Evolutionary conservation across 768 basidiomycete genomes (phyloP).

Genomic region (Leccinum longicurvipes): DNA sequence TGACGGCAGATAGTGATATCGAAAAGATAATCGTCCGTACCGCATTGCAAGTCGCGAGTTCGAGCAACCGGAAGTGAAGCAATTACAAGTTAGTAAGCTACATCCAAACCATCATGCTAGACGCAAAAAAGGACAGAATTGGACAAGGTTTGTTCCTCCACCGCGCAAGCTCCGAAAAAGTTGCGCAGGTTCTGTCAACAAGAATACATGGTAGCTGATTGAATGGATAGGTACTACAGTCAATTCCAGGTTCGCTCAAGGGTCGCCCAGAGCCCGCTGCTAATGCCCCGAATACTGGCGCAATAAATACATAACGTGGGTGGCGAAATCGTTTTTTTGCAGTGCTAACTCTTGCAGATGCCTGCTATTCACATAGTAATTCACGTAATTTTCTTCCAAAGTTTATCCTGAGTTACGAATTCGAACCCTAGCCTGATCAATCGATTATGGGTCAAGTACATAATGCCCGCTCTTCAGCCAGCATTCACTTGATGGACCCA

Average conservation of each 20-base stretch:
- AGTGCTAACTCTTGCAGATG: too few species aligned
- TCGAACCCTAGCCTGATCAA: too few species aligned
- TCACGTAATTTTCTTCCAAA: too few species aligned
- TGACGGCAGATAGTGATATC: slow-evolving; percentile 32
- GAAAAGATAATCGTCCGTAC: slow-evolving; percentile 30
- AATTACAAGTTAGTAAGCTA: not conserved
- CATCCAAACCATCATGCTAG: not conserved
- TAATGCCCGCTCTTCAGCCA: not conserved
- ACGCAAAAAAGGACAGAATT: not conserved
- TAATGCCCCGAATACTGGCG: too few species aligned
- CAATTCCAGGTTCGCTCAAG: not conserved
- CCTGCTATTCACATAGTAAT: too few species aligned
- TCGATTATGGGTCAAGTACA: not conserved
- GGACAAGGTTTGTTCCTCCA: not conserved
- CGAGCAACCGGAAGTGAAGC: not conserved
- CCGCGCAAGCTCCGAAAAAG: not conserved
- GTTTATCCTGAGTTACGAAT: too few species aligned
- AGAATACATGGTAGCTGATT: too few species aligned
- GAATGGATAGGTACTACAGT: too few species aligned
- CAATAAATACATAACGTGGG: too few species aligned
- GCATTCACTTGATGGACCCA: not conserved
- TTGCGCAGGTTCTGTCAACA: too few species aligned
- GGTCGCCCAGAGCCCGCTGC: not conserved
- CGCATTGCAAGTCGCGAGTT: slow-evolving; percentile 21
- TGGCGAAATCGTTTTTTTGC: too few species aligned